Evolutionary conservation across 2,329 filamentous ascomycete genomes (phyloP).

Genomic region (Sphaerulina populicola): DNA sequence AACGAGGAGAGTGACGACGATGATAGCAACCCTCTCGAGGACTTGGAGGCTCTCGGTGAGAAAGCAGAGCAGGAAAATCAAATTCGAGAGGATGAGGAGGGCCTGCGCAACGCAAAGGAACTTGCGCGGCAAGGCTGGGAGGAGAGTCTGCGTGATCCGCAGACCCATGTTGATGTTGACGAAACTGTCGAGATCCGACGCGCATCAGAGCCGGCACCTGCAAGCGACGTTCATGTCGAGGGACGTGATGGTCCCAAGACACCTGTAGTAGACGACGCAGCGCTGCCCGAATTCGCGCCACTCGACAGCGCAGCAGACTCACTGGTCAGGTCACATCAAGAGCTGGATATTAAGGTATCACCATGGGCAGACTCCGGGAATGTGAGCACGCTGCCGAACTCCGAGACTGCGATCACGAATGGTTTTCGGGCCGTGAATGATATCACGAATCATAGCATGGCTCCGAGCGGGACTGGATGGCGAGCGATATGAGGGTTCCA

Average conservation of each 20-base stretch:
- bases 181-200: background rate
- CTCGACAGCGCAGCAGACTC: background rate
- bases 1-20: constrained; percentile 29
- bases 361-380: background rate
- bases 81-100: constrained; percentile 27
- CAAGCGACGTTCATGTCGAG: background rate
- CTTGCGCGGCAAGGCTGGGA: constrained; percentile 28
- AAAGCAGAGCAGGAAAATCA: constrained; percentile 28
- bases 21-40: constrained; percentile 32
- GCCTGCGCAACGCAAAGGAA: constrained; percentile 27
- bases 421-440: constrained; percentile 19
- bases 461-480: constrained; percentile 7
- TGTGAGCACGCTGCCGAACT: background rate
- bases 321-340: background rate
- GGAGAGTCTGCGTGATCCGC: constrained; percentile 15
- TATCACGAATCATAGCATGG: constrained; percentile 5
- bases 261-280: background rate
- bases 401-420: background rate
- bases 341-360: background rate
- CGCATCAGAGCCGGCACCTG: background rate
- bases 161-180: background rate
- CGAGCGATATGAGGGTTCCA: constrained; percentile 7
- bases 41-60: constrained; percentile 30
- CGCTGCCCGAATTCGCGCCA: background rate
- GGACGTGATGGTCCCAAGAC: background rate